These are phyloP conservation scores for Cyclocybe cylindracea DNA, from an alignment of 768 basidiomycete genomes.

Conservation along the genomic window DNA sequence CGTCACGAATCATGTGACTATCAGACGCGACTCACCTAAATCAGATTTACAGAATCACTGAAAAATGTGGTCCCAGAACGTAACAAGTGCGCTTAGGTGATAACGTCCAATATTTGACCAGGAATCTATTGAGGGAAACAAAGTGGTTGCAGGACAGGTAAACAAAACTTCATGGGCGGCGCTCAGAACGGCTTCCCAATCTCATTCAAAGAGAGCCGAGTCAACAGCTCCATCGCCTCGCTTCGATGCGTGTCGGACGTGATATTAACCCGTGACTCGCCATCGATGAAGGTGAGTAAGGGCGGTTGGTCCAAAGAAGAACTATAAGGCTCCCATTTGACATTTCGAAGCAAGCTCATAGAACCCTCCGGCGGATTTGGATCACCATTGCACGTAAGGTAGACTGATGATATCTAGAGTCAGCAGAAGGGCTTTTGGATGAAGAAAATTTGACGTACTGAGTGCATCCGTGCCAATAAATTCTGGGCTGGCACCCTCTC, in stretches of 20 bases:
- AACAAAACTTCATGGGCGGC: too few relatives aligned
- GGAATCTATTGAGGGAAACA: too few relatives aligned
- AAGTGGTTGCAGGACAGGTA: too few relatives aligned
- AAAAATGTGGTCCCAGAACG: too few relatives aligned
- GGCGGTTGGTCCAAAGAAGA: conserved; percentile 6
- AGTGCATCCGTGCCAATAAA: conserved; percentile 13
- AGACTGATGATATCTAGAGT: conserved; percentile 3
- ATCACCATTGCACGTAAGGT: conserved; percentile 7
- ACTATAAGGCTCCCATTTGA: conserved; percentile 4
- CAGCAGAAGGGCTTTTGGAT: too few relatives aligned
- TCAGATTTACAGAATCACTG: too few relatives aligned
- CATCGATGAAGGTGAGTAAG: conserved; percentile 13
- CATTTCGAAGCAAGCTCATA: conserved; percentile 3
- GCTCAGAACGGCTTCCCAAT: too few relatives aligned
- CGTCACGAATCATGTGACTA: too few relatives aligned
- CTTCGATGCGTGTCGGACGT: conserved; percentile 11
- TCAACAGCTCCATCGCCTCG: conserved; percentile 4
- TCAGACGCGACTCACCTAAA: too few relatives aligned
- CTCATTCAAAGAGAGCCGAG: too few relatives aligned
- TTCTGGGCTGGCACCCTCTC: conserved; percentile 2
- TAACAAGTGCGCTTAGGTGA: too few relatives aligned
- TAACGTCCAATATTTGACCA: too few relatives aligned
- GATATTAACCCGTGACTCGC: conserved; percentile 10
- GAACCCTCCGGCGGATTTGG: background rate
- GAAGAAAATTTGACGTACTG: conserved; percentile 2